phyloP scores from a whole-genome alignment of 164 flowering plant species.

The Vitis rupestris region DNA sequence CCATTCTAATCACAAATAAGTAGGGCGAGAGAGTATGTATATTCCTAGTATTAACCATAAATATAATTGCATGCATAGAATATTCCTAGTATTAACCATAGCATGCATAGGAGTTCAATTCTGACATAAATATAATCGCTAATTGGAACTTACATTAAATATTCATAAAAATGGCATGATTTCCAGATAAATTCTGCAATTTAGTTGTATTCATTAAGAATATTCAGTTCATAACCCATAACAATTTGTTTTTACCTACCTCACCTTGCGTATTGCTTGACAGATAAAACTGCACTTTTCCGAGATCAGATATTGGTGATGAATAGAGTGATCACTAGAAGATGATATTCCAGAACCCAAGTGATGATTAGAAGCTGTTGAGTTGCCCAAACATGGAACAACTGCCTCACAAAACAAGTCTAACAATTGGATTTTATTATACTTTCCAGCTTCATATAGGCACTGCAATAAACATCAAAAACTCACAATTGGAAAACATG shows the following conservation, averaged over 20 bases:
- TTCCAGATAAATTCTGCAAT: not conserved
- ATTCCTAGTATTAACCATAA: too few relatives aligned
- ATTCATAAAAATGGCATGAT: not conserved
- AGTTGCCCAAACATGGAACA: constrained; percentile 45
- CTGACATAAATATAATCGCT: not conserved
- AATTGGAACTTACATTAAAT: too few relatives aligned
- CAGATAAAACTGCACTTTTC: constrained; percentile 34
- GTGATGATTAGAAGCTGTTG: constrained; percentile 23
- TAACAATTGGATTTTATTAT: constrained; percentile 45
- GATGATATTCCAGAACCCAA: constrained; percentile 13
- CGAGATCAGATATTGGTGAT: constrained; percentile 18
- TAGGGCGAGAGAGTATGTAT: too few relatives aligned
- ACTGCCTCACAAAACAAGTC: constrained; percentile 79
- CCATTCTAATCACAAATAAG: too few relatives aligned
- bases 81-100: not conserved
- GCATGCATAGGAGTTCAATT: not conserved
- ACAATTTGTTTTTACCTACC: constrained; percentile 34
- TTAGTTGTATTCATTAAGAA: not conserved
- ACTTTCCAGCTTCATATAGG: constrained; percentile 71
- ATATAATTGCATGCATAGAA: too few relatives aligned
- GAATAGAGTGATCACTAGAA: constrained; percentile 14
- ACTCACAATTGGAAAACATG: constrained; percentile 1
- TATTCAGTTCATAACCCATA: constrained; percentile 1
- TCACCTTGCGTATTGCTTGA: constrained; percentile 52
- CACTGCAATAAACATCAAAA: constrained; percentile 45